Evolutionary conservation across 2,329 filamentous ascomycete species (phyloP).

Genomic region (Anthostomella pinea): DNA sequence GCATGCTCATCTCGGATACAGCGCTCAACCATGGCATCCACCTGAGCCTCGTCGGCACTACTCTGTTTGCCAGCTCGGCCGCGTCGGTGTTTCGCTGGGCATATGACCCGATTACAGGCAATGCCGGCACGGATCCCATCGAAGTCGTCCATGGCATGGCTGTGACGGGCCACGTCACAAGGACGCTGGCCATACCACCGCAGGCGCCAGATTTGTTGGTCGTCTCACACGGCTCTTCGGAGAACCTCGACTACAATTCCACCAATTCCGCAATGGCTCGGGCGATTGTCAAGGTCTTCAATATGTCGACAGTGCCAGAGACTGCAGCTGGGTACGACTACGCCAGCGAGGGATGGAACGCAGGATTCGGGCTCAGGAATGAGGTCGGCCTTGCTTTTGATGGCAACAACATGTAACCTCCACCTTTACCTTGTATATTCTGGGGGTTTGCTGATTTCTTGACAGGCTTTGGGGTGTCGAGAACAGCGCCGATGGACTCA

Average conservation of each 20-base stretch:
- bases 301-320: constrained; percentile 22
- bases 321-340: constrained; percentile 36
- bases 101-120: constrained; percentile 47
- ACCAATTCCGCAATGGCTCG: constrained; percentile 45
- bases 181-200: constrained; percentile 53
- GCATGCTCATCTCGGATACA: constrained; percentile 16
- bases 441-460: constrained; percentile 1
- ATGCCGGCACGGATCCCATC: constrained; percentile 33
- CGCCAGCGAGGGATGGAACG: constrained; percentile 35
- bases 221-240: constrained; percentile 53
- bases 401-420: constrained; percentile 48
- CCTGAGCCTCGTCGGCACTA: constrained; percentile 34
- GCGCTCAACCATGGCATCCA: constrained; percentile 42
- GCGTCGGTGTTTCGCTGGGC: constrained; percentile 52
- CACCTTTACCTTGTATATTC: constrained; percentile 17
- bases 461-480: constrained; percentile 50
- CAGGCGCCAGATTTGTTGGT: constrained; percentile 49
- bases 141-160: constrained; percentile 53
- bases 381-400: constrained; percentile 50
- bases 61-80: constrained; percentile 43
- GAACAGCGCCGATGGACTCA: constrained; percentile 61
- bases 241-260: constrained; percentile 52
- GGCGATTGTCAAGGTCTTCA: constrained; percentile 53
- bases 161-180: constrained; percentile 49
- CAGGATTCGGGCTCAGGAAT: constrained; percentile 60